phyloP scores from a whole-genome alignment of 2,329 filamentous ascomycete species.

The Xylaria hypoxylon region DNA sequence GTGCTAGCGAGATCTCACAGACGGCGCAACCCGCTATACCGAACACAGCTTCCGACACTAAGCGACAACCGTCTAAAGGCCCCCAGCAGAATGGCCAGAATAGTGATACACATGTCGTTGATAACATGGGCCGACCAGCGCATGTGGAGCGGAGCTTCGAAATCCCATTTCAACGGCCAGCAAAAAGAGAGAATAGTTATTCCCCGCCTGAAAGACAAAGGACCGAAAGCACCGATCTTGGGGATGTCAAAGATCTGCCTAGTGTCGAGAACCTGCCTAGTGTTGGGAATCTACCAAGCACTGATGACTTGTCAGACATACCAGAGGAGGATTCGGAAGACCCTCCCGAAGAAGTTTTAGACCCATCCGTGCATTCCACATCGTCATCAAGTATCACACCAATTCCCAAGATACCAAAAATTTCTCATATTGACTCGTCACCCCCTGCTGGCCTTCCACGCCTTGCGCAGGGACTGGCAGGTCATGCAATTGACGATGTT shows the following conservation, averaged over 20 bases:
- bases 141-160: constrained; percentile 50
- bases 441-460: constrained; percentile 48
- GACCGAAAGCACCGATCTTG: constrained; percentile 37
- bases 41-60: not conserved
- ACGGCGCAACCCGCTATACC: constrained; percentile 34
- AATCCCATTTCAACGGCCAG: constrained; percentile 48
- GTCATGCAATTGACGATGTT: constrained; percentile 64
- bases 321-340: constrained; percentile 47
- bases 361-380: constrained; percentile 50
- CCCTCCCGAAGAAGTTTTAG: constrained; percentile 51
- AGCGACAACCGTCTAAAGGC: not conserved
- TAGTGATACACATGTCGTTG: constrained; percentile 35
- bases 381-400: constrained; percentile 56
- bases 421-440: constrained; percentile 54
- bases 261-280: constrained; percentile 42
- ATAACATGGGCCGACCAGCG: constrained; percentile 50
- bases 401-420: constrained; percentile 57
- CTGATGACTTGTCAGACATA: constrained; percentile 42
- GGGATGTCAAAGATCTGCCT: constrained; percentile 44
- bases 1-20: constrained; percentile 41
- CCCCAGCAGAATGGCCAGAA: constrained; percentile 4
- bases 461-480: constrained; percentile 58
- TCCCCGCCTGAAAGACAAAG: constrained; percentile 31
- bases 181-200: constrained; percentile 38
- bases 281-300: constrained; percentile 42